Evolutionary conservation across 352 stramenopile species (phyloP), one percentile per base, ranked within the genome.

Genomic region (Pseudoperonospora humuli): DNA sequence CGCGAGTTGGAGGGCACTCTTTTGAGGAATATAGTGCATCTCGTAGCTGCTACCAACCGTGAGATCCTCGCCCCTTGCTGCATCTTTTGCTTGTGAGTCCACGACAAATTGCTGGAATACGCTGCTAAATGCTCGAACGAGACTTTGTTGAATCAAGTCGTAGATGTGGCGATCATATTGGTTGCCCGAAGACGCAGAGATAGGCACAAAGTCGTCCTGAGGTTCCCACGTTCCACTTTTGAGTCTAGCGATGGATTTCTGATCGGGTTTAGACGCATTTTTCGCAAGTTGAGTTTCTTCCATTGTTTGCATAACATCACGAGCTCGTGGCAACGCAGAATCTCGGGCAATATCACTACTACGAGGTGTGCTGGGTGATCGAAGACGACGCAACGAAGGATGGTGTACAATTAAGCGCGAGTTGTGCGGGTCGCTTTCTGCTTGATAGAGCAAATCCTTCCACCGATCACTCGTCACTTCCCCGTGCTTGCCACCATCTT

Each of bases 381-480:
- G 61, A 4, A 57, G 26, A 21, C n/a, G n/a, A n/a, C 61, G 57
- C 14, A 57, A 35, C 33, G 62, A 64, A 5, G 45, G 50, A 19
- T 65, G 49, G n/a, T 83, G 70, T 15, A 84, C 68, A 47, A 89
- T 84, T 2, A 89, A 55, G 0, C 61, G 63, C 7, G 74, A 89
- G 33, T 71, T 71, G 7, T 47, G 50, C 7, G 75, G 74, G 14
- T 86, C 57, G 13, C 60, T 81, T 54, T 87, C 73, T 20, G 73
- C 75, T 44, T 86, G 77, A 26, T 78, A 75, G 4, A 89, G 40
- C 10, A 93, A 35, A 47, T 93, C 80, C 13, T 84, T 86, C 77
- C 77, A 90, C 8, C 80, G 62, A 50, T 88, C 81, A 0, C 47
- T 84, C 9, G 76, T 89, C 5, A 91, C 70, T 60, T 88, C 76